Evolutionary conservation across 192 early-diverging fungal species (phyloP).

Genomic region (Coemansia sp.): DNA sequence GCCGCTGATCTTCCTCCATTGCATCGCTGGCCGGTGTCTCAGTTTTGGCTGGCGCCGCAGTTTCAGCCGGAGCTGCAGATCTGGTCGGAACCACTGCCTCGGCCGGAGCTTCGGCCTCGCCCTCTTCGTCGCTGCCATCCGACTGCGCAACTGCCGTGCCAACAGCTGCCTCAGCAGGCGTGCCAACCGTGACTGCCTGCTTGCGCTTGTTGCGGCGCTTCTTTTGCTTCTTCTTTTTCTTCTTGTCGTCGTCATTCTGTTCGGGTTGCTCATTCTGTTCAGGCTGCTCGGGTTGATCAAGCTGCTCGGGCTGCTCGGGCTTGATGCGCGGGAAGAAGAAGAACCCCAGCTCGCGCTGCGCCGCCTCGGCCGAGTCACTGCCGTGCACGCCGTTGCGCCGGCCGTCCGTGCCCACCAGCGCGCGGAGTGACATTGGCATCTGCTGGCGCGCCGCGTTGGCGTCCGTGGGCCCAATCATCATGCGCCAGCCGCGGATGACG

Average conservation of each 20-base stretch:
- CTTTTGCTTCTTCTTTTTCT: slow-evolving; percentile 43
- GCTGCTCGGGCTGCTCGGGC: slow-evolving; percentile 6
- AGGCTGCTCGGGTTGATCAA: too few relatives aligned
- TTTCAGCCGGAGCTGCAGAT: background rate
- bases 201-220: slow-evolving; percentile 44
- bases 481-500: slow-evolving; percentile 52
- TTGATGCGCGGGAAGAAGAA: slow-evolving; percentile 45
- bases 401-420: slow-evolving; percentile 42
- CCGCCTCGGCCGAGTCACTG: slow-evolving; percentile 50
- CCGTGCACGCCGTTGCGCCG: slow-evolving; percentile 57
- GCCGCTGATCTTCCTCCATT: background rate
- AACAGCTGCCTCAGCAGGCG: background rate
- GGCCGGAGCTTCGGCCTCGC: background rate
- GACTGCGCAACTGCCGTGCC: slow-evolving; percentile 7
- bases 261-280: too few relatives aligned
- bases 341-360: slow-evolving; percentile 41
- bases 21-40: background rate
- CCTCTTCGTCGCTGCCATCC: slow-evolving; percentile 32
- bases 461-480: slow-evolving; percentile 54
- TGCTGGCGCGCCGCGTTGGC: slow-evolving; percentile 24
- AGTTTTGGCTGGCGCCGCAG: background rate
- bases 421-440: slow-evolving; percentile 49
- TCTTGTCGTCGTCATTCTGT: slow-evolving; percentile 14
- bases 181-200: slow-evolving; percentile 16
- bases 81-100: background rate